phyloP scores from a whole-genome alignment of 441 rosid species.

The Aquilaria agallochum region DNA sequence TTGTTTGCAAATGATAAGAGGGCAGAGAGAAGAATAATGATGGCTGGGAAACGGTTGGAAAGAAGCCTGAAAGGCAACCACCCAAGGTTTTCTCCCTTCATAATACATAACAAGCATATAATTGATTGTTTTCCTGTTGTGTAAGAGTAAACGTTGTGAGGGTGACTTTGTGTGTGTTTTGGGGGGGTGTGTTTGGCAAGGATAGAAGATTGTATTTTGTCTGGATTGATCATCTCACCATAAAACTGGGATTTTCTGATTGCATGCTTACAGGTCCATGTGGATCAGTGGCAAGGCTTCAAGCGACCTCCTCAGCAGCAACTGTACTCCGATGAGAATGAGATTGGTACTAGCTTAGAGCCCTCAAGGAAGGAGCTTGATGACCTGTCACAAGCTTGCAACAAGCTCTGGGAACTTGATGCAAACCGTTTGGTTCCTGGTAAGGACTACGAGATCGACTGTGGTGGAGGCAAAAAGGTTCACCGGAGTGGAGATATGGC shows the following conservation, averaged over 20 bases:
- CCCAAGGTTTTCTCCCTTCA: constrained; percentile 44
- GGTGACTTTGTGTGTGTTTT: no score
- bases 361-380: constrained; percentile 74
- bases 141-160: no score
- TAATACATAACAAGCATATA: no score
- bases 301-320: constrained; percentile 73
- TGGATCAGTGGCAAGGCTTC: constrained; percentile 73
- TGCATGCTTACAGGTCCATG: constrained; percentile 43
- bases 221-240: no score
- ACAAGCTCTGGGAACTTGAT: constrained; percentile 91
- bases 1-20: constrained; percentile 26
- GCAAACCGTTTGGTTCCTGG: constrained; percentile 73
- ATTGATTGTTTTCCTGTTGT: no score
- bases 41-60: constrained; percentile 88
- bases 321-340: constrained; percentile 56
- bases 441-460: constrained; percentile 79
- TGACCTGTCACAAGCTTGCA: constrained; percentile 77
- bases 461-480: constrained; percentile 91
- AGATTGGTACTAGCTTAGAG: constrained; percentile 30
- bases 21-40: constrained; percentile 34
- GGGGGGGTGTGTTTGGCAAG: no score
- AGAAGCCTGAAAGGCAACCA: constrained; percentile 45
- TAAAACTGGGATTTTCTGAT: no score
- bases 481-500: constrained; percentile 73
- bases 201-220: no score